Conservation (phyloP, 768 basidiomycete genomes). For the Boletus subcaerulescens region DNA sequence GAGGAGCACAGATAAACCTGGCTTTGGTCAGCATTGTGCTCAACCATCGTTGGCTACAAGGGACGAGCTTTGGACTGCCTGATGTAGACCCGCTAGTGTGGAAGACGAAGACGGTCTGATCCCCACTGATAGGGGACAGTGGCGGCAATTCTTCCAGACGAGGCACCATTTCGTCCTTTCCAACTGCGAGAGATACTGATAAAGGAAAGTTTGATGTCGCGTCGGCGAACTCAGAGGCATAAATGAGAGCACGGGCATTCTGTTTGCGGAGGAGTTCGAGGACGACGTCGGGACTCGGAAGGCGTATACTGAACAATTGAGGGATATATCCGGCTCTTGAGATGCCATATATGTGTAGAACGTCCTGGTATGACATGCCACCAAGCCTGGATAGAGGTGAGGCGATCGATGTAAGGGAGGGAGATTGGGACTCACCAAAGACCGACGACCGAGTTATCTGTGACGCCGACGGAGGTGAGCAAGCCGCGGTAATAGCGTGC, state of each 20-base stretch:
- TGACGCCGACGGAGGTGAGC: slow-evolving; percentile 47
- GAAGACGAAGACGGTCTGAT: slow-evolving; percentile 63
- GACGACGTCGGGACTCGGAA: slow-evolving; percentile 69
- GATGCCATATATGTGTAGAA: slow-evolving; percentile 70
- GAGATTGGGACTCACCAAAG: slow-evolving; percentile 54
- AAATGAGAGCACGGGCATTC: slow-evolving; percentile 60
- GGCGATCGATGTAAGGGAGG: background rate
- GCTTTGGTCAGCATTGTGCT: slow-evolving; percentile 62
- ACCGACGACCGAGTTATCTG: slow-evolving; percentile 60
- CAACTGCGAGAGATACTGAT: slow-evolving; percentile 43
- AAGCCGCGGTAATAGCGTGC: slow-evolving; percentile 60
- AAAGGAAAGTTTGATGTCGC: slow-evolving; percentile 46
- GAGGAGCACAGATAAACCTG: slow-evolving; percentile 46
- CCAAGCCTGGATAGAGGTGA: slow-evolving; percentile 50
- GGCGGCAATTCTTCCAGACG: slow-evolving; percentile 42
- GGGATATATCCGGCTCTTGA: slow-evolving; percentile 76
- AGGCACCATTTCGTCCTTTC: slow-evolving; percentile 36
- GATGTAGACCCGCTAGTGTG: slow-evolving; percentile 83
- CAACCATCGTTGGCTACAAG: slow-evolving; percentile 67
- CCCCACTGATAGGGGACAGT: slow-evolving; percentile 34
- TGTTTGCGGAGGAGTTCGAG: slow-evolving; percentile 66
- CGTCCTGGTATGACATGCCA: slow-evolving; percentile 69
- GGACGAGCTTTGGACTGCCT: slow-evolving; percentile 79
- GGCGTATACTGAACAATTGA: slow-evolving; percentile 73
- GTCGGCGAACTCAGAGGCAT: slow-evolving; percentile 54